Evolutionary conservation across 768 basidiomycete genomes (phyloP), one percentile per base, ranked within the genome.

Genomic region (Collybia sordida): DNA sequence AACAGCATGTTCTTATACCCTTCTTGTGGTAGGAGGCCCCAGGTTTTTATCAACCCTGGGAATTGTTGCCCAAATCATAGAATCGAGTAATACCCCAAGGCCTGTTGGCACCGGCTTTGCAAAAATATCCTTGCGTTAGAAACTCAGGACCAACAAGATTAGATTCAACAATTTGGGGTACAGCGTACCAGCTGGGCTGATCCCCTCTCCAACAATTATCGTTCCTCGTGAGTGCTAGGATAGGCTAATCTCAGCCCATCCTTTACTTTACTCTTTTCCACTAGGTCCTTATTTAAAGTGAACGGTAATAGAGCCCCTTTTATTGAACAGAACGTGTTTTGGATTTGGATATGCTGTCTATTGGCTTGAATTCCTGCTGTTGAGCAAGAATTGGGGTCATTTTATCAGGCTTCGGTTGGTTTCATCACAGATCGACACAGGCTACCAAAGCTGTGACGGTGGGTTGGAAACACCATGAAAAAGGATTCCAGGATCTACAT

Each of bases 401-500:
- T 77, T 44, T 65, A 77, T 51, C 78, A 76, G 76, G 34, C 69
- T 4, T 58, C 63, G 3, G 67, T 80, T 37, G 73, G 78, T 43
- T 64, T 77, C 44, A 68, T 89, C 52, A 82, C 85, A 0, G 86
- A 88, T 58, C 75, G 88, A 23, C 89, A 88, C 57, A 72, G 71
- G 21, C 66, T 89, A 15, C 75, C 86, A 21, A 87, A 86, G 62
- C 66, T 90, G 35, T 58, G 82, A 18, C 72, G 81, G 21, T 86
- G 82, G 83, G 70, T 78, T n/a, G 61, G 59, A 15, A 69, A 65
- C 21, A 66, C 65, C 8, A 59, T 66, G 11, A 54, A 52, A 3
- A 66, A 63, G 8, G 77, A 80, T 47, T 92, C 90, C 59, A 71
- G 89, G 17, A 86, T 92, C 53, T 87, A 92, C 49, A 52, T 82